Base-by-base conservation (phyloP, 2,329 filamentous ascomycete species). In the Penicillium sp. region DNA sequence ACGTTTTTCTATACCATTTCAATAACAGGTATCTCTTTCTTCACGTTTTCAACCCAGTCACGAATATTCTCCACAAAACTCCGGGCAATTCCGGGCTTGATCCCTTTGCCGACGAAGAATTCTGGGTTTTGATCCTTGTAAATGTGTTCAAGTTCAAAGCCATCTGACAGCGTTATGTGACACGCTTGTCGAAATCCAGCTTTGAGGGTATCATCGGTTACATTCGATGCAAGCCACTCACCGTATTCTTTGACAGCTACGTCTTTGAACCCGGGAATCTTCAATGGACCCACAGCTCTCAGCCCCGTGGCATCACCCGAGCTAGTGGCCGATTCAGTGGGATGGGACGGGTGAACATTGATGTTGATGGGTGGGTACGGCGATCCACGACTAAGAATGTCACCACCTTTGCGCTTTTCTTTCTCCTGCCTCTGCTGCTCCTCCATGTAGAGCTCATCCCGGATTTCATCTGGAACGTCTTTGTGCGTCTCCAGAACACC, bases 121-220 rank as follows among this genome's bases (percentile, higher is more conserved):
- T 49, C 41, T 44, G 41, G 50, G 33, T 52, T 48, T 44, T 57
- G 46, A n/a, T n/a, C n/a, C n/a, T n/a, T n/a, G n/a, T n/a, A n/a
- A n/a, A n/a, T n/a, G n/a, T n/a, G n/a, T n/a, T 57, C 42, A 50
- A 58, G 56, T 25, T 53, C 44, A 41, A 56, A 40, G 27, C 51
- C 45, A 54, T 58, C 49, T 31, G 27, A 42, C 9, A 56, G 51
- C 49, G 44, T 54, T 42, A 56, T 28, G 18, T 54, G 35, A 15
- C 38, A 53, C 23, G 47, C 46, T 47, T 58, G 47, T 37, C 53
- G 46, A 44, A 55, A 54, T 47, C 37, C 50, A 38, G 45, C 46
- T 27, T 56, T 56, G 37, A 54, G 55, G 28, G 44, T 47, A 10
- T 49, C 41, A 44, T 52, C 41, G 15, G 29, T 7, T 5, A 58